phyloP scores from a whole-genome alignment of 257 asterid species.

The Lithospermum erythrorhizon region DNA sequence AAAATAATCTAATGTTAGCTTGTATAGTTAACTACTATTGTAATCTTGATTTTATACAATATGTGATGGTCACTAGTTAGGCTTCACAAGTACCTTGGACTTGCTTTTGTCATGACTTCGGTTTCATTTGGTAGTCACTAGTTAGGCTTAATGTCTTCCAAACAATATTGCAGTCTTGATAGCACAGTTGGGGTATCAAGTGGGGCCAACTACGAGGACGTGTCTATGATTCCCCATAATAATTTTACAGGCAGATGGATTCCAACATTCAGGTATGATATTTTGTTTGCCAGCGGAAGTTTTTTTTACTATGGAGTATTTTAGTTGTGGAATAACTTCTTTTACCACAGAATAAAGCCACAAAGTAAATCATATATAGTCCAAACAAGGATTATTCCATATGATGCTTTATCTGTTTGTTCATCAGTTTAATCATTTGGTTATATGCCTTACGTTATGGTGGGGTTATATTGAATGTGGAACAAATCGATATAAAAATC shows the following conservation, averaged over 20 bases:
- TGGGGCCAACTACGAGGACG: not conserved
- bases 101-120: not conserved
- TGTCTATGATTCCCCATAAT: not conserved
- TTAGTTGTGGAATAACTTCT: no score
- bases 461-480: no score
- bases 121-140: not conserved
- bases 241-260: not conserved
- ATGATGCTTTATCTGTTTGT: no score
- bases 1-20: no score
- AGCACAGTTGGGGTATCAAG: not conserved
- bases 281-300: no score
- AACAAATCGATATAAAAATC: no score
- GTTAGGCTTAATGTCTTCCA: not conserved
- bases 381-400: no score
- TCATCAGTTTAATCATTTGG: no score
- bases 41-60: not conserved
- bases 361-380: no score
- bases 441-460: no score
- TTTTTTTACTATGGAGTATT: no score
- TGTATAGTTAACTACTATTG: not conserved
- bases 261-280: not conserved
- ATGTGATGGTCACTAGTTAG: not conserved
- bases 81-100: not conserved
- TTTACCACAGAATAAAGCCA: no score
- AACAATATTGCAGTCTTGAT: not conserved